phyloP scores from a whole-genome alignment of 2,329 filamentous ascomycete genomes.

The Nemania serpens region DNA sequence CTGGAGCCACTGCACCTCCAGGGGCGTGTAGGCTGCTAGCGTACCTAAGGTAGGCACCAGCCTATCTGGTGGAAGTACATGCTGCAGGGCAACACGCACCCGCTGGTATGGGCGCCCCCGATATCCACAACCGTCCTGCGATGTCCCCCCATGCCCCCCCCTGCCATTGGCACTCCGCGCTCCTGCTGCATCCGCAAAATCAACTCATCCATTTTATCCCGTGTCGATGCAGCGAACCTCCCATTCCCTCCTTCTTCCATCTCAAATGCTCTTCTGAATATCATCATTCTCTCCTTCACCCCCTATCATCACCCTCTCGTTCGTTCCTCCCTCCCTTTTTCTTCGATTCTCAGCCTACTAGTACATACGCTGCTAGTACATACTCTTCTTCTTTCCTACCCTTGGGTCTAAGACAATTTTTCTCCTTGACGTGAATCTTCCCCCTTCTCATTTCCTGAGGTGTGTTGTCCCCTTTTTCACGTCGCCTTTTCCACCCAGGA shows the following conservation, averaged over 20 bases:
- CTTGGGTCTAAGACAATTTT: slow-evolving; percentile 26
- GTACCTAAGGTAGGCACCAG: neutral
- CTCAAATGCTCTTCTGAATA: slow-evolving; percentile 41
- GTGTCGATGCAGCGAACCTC: slow-evolving; percentile 35
- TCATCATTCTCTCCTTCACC: slow-evolving; percentile 36
- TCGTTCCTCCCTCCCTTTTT: slow-evolving; percentile 39
- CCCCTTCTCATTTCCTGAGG: slow-evolving; percentile 29
- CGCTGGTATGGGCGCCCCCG: slow-evolving; percentile 23
- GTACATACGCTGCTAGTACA: slow-evolving; percentile 42
- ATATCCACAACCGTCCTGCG: slow-evolving; percentile 22
- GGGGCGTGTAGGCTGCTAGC: neutral
- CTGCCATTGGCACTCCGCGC: slow-evolving; percentile 29
- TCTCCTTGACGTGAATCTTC: slow-evolving; percentile 35
- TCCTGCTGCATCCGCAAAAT: slow-evolving; percentile 28
- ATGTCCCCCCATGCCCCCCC: slow-evolving; percentile 5
- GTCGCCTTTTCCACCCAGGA: neutral
- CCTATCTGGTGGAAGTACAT: slow-evolving; percentile 5
- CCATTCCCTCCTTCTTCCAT: slow-evolving; percentile 38
- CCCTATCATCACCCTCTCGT: slow-evolving; percentile 33
- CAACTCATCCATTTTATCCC: slow-evolving; percentile 29
- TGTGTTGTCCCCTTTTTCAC: slow-evolving; percentile 29
- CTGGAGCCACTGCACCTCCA: neutral
- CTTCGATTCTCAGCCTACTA: slow-evolving; percentile 35
- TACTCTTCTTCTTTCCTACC: slow-evolving; percentile 32
- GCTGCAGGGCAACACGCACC: slow-evolving; percentile 25